Conservation (phyloP, 768 basidiomycete species). For the Lentinus brumalis region DNA sequence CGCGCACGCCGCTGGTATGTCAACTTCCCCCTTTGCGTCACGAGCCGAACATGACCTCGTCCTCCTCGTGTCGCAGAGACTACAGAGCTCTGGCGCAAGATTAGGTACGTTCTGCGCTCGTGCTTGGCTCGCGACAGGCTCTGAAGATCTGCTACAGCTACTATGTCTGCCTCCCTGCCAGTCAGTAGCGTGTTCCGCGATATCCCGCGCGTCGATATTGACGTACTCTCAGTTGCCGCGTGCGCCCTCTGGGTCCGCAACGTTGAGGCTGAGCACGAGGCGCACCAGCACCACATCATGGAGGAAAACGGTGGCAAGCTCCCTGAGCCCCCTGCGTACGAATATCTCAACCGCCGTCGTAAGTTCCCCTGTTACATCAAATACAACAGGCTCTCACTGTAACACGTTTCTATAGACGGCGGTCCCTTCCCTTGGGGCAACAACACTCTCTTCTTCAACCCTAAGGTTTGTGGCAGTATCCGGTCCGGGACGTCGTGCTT, state of each 20-base stretch:
- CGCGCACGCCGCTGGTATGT: constrained; percentile 29
- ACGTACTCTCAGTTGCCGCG: constrained; percentile 24
- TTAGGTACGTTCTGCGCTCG: constrained; percentile 55
- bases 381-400: background rate
- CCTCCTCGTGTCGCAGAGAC: constrained; percentile 53
- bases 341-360: constrained; percentile 73
- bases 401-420: constrained; percentile 15
- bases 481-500: background rate
- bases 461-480: constrained; percentile 44
- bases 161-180: constrained; percentile 74
- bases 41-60: constrained; percentile 13
- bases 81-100: constrained; percentile 82
- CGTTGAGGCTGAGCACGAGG: constrained; percentile 63
- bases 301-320: constrained; percentile 73
- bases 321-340: constrained; percentile 70
- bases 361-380: background rate
- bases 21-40: background rate
- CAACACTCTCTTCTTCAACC: constrained; percentile 84
- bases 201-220: background rate
- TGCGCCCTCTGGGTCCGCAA: constrained; percentile 49
- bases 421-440: constrained; percentile 87
- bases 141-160: constrained; percentile 44
- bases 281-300: constrained; percentile 70
- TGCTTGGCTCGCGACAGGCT: background rate
- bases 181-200: constrained; percentile 44